A percentile compares a stretch with the other conserved stretches of the same genome.
These are phyloP conservation scores for Blastobotrys chiropterorum DNA, from an alignment of 805 yeast species.

Conservation along the genomic window DNA sequence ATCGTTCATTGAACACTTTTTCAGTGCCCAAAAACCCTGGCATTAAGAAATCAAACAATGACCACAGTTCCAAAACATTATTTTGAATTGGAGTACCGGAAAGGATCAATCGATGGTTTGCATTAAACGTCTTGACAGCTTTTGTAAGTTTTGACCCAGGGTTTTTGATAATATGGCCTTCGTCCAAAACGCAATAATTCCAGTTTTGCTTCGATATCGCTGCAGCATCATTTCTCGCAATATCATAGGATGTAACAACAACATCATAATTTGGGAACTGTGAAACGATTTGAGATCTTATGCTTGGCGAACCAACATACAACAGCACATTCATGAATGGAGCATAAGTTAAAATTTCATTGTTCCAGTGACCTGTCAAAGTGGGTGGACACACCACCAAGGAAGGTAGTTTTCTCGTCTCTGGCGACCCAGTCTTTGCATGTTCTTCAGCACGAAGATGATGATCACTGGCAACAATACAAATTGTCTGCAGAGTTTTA, in stretches of 20 bases:
- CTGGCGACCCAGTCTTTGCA: slow-evolving; percentile 51
- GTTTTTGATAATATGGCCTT: slow-evolving; percentile 96
- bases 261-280: slow-evolving; percentile 61
- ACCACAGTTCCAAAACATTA: slow-evolving; percentile 95
- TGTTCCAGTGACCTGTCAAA: slow-evolving; percentile 98
- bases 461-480: slow-evolving; percentile 95
- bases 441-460: slow-evolving; percentile 72
- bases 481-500: slow-evolving; percentile 92
- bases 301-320: slow-evolving; percentile 89
- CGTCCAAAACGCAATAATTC: slow-evolving; percentile 94
- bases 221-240: slow-evolving; percentile 84
- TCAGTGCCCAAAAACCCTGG: slow-evolving; percentile 98
- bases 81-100: slow-evolving; percentile 99
- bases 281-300: slow-evolving; percentile 51
- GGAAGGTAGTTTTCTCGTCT: slow-evolving; percentile 72
- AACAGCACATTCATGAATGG: slow-evolving; percentile 78
- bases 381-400: slow-evolving; percentile 95
- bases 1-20: slow-evolving; percentile 85
- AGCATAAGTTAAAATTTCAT: slow-evolving; percentile 82
- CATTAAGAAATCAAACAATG: slow-evolving; percentile 94
- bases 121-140: slow-evolving; percentile 73
- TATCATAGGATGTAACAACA: slow-evolving; percentile 92
- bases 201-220: slow-evolving; percentile 55
- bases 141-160: slow-evolving; percentile 81
- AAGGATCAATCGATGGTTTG: slow-evolving; percentile 83